Percentiles rank a stretch among this genome's conserved stretches.
These are phyloP conservation scores for Volvox africanus DNA, from an alignment of 139 green algal species.

Conservation along the genomic window DNA sequence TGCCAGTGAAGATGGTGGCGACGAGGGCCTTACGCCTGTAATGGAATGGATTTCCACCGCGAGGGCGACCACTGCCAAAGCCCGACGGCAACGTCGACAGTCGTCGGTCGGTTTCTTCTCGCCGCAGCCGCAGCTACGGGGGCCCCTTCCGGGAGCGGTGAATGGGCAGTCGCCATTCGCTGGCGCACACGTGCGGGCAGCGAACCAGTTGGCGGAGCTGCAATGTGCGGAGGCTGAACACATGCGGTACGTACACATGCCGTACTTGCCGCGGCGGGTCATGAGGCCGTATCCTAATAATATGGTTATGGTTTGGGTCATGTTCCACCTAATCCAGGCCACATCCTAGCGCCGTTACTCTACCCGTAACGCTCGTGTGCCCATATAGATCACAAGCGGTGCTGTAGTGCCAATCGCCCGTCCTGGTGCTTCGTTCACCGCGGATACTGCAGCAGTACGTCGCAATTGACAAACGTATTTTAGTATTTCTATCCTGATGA, in stretches of 20 bases:
- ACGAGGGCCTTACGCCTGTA: not conserved
- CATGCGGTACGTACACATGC: not conserved
- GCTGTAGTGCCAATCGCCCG: too few relatives aligned
- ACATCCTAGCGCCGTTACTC: too few relatives aligned
- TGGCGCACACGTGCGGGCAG: not conserved
- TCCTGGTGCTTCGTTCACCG: too few relatives aligned
- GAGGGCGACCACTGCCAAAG: not conserved
- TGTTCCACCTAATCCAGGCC: too few relatives aligned
- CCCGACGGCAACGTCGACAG: not conserved
- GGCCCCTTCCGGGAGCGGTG: too few relatives aligned
- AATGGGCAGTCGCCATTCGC: not conserved
- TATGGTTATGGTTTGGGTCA: too few relatives aligned
- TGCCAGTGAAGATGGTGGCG: not conserved
- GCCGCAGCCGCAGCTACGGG: not conserved
- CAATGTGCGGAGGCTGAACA: not conserved
- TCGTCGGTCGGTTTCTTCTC: not conserved
- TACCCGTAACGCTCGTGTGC: too few relatives aligned
- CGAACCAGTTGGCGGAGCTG: conserved; percentile 2
- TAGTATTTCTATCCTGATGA: too few relatives aligned
- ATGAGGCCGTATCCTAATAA: too few relatives aligned
- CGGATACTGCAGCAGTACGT: too few relatives aligned
- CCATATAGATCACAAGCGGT: too few relatives aligned
- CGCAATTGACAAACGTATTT: too few relatives aligned
- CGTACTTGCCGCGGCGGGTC: not conserved
- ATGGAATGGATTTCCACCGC: not conserved